Evolutionary conservation across 1,139 yeast species (phyloP).

Genomic region (Kluyveromyces marxianus): DNA sequence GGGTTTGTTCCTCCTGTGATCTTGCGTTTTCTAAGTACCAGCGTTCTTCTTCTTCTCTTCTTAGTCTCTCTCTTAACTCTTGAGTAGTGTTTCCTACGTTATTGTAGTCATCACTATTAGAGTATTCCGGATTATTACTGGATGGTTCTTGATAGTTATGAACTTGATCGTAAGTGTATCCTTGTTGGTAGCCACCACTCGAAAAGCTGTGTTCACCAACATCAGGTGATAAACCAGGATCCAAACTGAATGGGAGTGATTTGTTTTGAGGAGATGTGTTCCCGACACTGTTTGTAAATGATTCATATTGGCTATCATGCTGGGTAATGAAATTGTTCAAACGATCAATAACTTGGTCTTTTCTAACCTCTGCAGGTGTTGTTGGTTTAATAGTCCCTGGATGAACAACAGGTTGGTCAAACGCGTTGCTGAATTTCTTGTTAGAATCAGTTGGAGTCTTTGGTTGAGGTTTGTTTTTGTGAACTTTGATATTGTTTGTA

Average conservation of each 20-base stretch:
- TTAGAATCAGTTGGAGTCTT: background rate
- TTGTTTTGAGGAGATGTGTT: conserved; percentile 1
- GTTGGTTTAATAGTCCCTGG: conserved; percentile 1
- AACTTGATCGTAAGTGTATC: background rate
- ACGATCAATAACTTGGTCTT: conserved; percentile 12
- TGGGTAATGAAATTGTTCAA: conserved; percentile 20
- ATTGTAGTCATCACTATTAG: background rate
- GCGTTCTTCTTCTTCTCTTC: conserved; percentile 11
- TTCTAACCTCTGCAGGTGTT: conserved; percentile 9
- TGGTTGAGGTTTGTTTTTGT: conserved; percentile 1
- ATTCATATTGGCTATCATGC: conserved; percentile 20
- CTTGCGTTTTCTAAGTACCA: conserved; percentile 11
- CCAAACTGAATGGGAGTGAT: background rate
- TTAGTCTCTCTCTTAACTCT: conserved; percentile 9
- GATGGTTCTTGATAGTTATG: background rate
- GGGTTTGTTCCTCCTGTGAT: background rate
- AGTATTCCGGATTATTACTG: background rate
- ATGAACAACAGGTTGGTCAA: background rate
- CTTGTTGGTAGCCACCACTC: background rate
- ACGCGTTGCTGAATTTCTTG: background rate
- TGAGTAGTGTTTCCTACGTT: background rate
- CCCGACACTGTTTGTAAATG: conserved; percentile 21
- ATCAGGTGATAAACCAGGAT: background rate
- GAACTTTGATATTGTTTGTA: background rate
- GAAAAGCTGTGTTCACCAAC: background rate